Evolutionary conservation across 2,329 filamentous ascomycete species (phyloP), one percentile per base, ranked within the genome.

Genomic region (Colletotrichum sidae): DNA sequence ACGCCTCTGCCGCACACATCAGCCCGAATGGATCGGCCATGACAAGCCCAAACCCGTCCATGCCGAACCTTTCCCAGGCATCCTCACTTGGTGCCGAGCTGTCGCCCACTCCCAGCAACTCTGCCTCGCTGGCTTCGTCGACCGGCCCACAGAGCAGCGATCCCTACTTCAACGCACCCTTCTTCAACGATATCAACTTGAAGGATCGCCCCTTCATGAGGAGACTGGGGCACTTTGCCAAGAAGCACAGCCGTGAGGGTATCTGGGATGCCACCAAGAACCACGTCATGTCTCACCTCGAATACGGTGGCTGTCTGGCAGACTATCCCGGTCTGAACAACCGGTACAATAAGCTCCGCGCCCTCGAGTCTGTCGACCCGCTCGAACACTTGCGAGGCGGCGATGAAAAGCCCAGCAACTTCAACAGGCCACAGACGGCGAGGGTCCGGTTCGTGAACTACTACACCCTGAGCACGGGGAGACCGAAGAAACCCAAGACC

Each of bases 391-490:
- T 68, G 50, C 39, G 41, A 11, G 69, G 15, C 35, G 62, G 60
- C 69, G 67, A 13, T 60, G 71, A 61, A 67, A 71, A 55, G 56
- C 60, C 49, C 53, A 53, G 53, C 10, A 68, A 68, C 25, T 70
- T 71, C 3, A 69, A 72, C n/a, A 68, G 73, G 25, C 79, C 82
- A 10, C 17, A 42, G 9, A 35, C 49, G n/a, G 79, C 81, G 2
- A 83, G 90, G 56, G 86, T 96, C 10, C 86, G 93, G 13, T 97
- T 97, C 72, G 84, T 93, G 62, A 97, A 97, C 74, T 97, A 97
- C 75, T 97, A 95, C 74, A 97, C 94, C 1, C 86, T 92, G n/a
- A 94, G 92, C 69, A 90, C 91, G 9, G 94, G 94, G 4, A 84
- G 88, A 64, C 84, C 85, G 2, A 94, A 91, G 70, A 75, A 77